A percentile compares a stretch with the other conserved stretches of the same genome.
Conservation (phyloP, 2,329 filamentous ascomycete genomes). For the Fusarium sp. region DNA sequence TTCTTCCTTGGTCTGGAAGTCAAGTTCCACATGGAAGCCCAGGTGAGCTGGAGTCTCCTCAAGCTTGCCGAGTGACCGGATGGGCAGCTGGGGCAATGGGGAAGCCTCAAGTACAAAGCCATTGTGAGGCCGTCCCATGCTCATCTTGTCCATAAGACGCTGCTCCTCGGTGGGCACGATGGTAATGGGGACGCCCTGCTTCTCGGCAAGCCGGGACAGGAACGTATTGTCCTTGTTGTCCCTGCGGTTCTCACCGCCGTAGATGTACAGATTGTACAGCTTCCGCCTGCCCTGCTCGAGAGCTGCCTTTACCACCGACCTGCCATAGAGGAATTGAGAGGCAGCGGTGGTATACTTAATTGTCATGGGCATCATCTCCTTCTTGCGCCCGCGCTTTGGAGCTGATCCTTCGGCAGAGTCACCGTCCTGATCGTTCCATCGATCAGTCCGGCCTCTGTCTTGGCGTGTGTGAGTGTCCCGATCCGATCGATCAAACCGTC, state of each 20-base stretch:
- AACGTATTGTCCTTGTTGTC: constrained; percentile 59
- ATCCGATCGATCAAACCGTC: background rate
- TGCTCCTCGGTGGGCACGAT: constrained; percentile 71
- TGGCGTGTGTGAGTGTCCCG: constrained; percentile 13
- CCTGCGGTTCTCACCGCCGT: constrained; percentile 67
- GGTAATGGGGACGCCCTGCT: constrained; percentile 65
- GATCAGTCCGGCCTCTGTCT: constrained; percentile 12
- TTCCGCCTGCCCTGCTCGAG: constrained; percentile 75
- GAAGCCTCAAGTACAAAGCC: constrained; percentile 90
- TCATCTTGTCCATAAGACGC: constrained; percentile 84
- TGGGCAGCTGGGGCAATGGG: constrained; percentile 78
- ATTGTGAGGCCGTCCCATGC: constrained; percentile 86
- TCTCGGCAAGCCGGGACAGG: constrained; percentile 60
- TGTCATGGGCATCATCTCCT: constrained; percentile 52
- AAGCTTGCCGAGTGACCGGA: constrained; percentile 67
- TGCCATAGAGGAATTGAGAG: constrained; percentile 92
- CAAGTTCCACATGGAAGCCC: constrained; percentile 71
- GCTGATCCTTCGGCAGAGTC: constrained; percentile 1
- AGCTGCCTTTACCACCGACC: constrained; percentile 83
- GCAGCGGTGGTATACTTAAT: constrained; percentile 80
- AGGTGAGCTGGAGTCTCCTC: constrained; percentile 56
- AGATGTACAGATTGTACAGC: constrained; percentile 87
- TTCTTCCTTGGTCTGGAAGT: constrained; percentile 80
- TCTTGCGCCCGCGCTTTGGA: constrained; percentile 39
- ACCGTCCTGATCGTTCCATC: constrained; percentile 18